Evolutionary conservation across 345 rosid genomes (phyloP).

Genomic region (Sonneratia alba): DNA sequence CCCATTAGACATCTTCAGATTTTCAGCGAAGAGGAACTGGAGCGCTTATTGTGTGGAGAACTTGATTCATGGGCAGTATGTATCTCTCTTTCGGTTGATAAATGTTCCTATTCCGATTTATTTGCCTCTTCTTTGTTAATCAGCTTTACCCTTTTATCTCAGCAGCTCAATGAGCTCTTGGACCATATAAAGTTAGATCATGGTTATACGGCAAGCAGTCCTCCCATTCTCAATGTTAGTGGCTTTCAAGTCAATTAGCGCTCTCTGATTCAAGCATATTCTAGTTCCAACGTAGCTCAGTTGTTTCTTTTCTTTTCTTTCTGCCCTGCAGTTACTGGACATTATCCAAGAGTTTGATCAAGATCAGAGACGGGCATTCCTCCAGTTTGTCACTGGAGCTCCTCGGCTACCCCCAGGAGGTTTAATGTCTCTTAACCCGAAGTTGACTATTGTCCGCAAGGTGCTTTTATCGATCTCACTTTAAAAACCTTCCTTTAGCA

Average conservation of each 20-base stretch:
- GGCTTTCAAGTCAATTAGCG: neutral
- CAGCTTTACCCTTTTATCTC: neutral
- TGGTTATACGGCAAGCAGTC: constrained; percentile 97
- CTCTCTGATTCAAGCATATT: neutral
- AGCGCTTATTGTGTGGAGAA: constrained; percentile 83
- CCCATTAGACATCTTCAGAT: constrained; percentile 59
- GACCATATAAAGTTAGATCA: constrained; percentile 96
- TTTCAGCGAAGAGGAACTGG: constrained; percentile 77
- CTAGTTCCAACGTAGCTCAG: neutral
- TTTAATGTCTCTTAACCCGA: constrained; percentile 76
- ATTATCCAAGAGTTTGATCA: constrained; percentile 58
- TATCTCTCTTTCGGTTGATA: constrained; percentile 1
- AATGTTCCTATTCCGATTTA: neutral
- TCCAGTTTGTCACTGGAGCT: constrained; percentile 92
- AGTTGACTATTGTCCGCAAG: constrained; percentile 90
- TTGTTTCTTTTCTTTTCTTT: neutral
- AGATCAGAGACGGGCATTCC: constrained; percentile 61
- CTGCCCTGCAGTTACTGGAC: constrained; percentile 51
- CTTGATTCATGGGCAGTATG: constrained; percentile 54
- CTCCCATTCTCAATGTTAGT: constrained; percentile 59
- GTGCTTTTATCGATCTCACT: constrained; percentile 17
- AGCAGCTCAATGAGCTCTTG: constrained; percentile 65
- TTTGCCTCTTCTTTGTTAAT: constrained; percentile 4
- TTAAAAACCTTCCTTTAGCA: constrained; percentile 3
- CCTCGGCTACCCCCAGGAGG: constrained; percentile 96